Evolutionary conservation across 805 yeast species (phyloP), one percentile per base, ranked within the genome.

Genomic region (Candida vaughaniae): DNA sequence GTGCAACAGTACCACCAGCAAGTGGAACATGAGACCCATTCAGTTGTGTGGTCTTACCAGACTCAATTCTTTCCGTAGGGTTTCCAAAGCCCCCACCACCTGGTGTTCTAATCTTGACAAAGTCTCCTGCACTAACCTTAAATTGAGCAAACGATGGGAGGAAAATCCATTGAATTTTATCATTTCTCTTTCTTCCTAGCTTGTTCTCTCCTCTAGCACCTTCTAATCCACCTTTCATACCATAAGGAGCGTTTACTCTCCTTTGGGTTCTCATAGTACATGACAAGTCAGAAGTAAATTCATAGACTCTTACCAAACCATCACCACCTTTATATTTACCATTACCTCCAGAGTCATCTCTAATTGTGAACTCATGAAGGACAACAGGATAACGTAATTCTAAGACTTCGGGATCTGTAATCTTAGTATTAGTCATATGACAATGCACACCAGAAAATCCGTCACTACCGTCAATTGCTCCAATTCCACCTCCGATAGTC

Each of bases 61-160:
- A 7, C 9, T 20, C 23, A 7, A 20, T 10, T 20, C 23, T 20
- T 27, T 29, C 33, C 9, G 9, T 11, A 12, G 39, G 35, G 5
- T 16, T 31, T 2, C 43, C 43, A 29, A 69, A 85, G 0, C 88
- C 95, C 32, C 91, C 95, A 19, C 91, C 95, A 28, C 95, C 95
- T 3, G 95, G 95, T 0, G 95, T 85, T 49, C 66, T 57, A 28
- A 85, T 76, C 6, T 78, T 56, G 23, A 85, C 58, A 34, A 83
- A 65, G 49, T 86, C 95, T 3, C 93, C 91, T 5, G 70, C 56
- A 8, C 61, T 47, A 38, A 77, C 70, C 10, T 63, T 48, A 3
- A 83, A 38, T 57, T 82, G 82, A 15, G 91, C 91, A 6, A 90
- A 89, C 17, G 85, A 66, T 44, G 71, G 77, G 23, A 72, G 29